Base-by-base conservation (phyloP, 495 filamentous ascomycete species). In the Aspergillus sclerotioniger region DNA sequence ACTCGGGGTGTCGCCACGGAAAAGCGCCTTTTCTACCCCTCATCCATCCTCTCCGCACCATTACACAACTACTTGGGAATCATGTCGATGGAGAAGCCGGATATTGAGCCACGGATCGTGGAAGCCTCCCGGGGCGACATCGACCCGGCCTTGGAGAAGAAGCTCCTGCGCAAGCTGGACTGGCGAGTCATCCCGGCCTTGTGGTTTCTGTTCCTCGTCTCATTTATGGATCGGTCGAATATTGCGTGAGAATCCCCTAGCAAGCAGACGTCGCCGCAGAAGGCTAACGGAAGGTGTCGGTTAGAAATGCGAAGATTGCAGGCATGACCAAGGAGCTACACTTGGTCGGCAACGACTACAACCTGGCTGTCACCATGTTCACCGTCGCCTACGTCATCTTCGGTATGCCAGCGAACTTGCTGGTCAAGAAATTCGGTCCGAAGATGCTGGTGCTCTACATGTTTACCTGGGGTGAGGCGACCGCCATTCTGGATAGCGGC, bases 391-490 rank as follows among this genome's bases (percentile, higher is more conserved):
- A 85, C 61, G 79, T 84, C 49, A 64, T 82, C 19, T 79, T 84
- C 45, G 84, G 86, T 60, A 75, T 87, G 21, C 84, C 82, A 13
- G 74, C 71, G 44, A 87, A 87, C 61, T 69, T 88, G 53, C 73
- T 86, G 67, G 76, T 87, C 65, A 87, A 86, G 76, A 82, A 79
- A 53, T 67, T 86, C n/a, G 80, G 80, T 0, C 87, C 87, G 16
- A 78, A 69, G 10, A 72, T 74, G 54, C 67, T 83, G 29, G 67
- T 75, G 0, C 61, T 61, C 21, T 75, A 79, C 45, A 80, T 82
- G 76, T 62, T 79, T 33, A 66, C 71, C 19, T 85, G 82, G 81
- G 80, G 71, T 69, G 59, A 55, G 65, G 10, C 13, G 8, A n/a
- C 20, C 16, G 9, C 28, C 29, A 16, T 37, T 15, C 56, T 20